These are phyloP conservation scores for Mycena kentingensis DNA, from an alignment of 768 basidiomycete genomes.

Conservation along the genomic window DNA sequence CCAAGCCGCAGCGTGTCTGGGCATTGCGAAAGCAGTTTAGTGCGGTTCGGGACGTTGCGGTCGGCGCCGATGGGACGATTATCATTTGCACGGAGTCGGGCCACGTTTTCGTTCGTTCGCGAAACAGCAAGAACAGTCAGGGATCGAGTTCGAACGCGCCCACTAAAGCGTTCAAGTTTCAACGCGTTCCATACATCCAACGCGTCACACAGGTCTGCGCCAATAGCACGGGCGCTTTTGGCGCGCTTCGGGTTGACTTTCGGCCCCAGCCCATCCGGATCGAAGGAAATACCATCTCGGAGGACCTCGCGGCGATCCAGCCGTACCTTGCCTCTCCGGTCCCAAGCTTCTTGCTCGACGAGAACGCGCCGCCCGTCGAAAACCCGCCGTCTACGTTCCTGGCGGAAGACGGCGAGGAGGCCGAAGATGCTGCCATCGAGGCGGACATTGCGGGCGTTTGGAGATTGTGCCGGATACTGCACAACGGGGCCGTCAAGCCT, in stretches of 20 bases:
- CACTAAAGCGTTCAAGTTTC: slow-evolving; percentile 79
- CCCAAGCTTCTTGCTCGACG: slow-evolving; percentile 14
- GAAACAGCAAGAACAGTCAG: slow-evolving; percentile 43
- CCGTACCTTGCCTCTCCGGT: slow-evolving; percentile 51
- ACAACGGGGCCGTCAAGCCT: slow-evolving; percentile 26
- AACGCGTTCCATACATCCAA: slow-evolving; percentile 78
- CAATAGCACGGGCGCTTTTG: slow-evolving; percentile 87
- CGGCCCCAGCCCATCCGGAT: slow-evolving; percentile 56
- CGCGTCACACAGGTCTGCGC: slow-evolving; percentile 84
- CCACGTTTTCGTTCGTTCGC: slow-evolving; percentile 84
- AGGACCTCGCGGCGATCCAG: slow-evolving; percentile 66
- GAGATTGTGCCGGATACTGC: slow-evolving; percentile 37
- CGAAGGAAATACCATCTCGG: slow-evolving; percentile 55
- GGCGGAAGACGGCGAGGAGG: slow-evolving; percentile 35
- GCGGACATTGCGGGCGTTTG: slow-evolving; percentile 38
- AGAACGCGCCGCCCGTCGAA: background rate
- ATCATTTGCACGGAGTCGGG: slow-evolving; percentile 94
- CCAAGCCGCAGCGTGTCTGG: slow-evolving; percentile 91
- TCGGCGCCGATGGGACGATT: slow-evolving; percentile 84
- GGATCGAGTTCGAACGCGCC: slow-evolving; percentile 25
- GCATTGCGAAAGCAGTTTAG: slow-evolving; percentile 84
- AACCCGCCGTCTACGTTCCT: slow-evolving; percentile 7
- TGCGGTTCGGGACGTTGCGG: slow-evolving; percentile 86
- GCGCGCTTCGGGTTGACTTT: slow-evolving; percentile 78
- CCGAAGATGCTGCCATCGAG: slow-evolving; percentile 39